Base-by-base conservation (phyloP, 257 asterid genomes). In the Verbena officinalis region DNA sequence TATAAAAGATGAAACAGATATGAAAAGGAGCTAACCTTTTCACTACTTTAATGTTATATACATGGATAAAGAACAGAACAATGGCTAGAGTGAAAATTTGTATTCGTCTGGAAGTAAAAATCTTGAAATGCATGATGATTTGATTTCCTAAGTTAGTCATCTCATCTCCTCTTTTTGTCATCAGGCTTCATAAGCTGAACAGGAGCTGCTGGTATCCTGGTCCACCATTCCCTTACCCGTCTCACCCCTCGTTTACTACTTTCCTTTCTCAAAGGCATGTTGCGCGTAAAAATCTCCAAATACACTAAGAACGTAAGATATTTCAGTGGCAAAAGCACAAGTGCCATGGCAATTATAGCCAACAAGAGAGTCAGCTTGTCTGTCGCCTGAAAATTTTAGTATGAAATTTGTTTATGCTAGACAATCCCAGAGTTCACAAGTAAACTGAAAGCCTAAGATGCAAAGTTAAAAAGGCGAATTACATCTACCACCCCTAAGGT, bases 151-250 rank as follows among this genome's bases (percentile, higher is more conserved):
- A 2, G 3, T 30, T 30, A n/a, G n/a, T 30, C 44, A 5, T 5
- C 14, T 81, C 74, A 81, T 77, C 75, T 88, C 73, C 83, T 79
- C 84, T 88, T 86, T 69, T 84, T 91, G 78, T 86, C 89, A 40
- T 88, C 91, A 0, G 65, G 68, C 73, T 82, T 87, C 4, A 80
- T 58, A 62, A 90, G 85, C 65, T 78, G 81, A 50, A 91, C 91
- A 0, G 96, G 95, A 73, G 97, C 96, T 21, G 96, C 97, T 2
- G 96, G 97, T 57, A 91, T 84, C 75, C 95, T 79, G 48, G 54
- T 71, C 96, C 97, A 91, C 97, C 97, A 91, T 68, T 91, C 96
- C 70, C 83, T 88, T 19, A 75, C 57, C 43, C 96, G 84, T 71
- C 97, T 76, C 73, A 70, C 13, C 53, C 83, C 80, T 66, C 90